Evolutionary conservation across 345 rosid species (phyloP), one percentile per base, ranked within the genome.

Genomic region (Eucalyptus marginata): DNA sequence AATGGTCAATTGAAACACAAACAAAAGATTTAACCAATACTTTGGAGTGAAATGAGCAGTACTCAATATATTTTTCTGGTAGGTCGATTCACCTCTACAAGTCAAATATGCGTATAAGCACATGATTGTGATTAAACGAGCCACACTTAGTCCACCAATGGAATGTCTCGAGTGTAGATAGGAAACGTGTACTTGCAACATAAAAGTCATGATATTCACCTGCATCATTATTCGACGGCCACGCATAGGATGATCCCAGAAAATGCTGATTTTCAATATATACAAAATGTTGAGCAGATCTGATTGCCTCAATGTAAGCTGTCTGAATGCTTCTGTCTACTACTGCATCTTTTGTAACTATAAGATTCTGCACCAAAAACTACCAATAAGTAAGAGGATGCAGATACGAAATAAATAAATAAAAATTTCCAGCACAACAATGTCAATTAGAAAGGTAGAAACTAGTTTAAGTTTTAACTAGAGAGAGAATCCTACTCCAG

Each of bases 261-360:
- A 98, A 98, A 92, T 96, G 97, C 94, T 98, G 99, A 91, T 98
- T 98, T 94, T 98, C 99, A 49, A 98, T 97, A 87, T 98, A 98
- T 93, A 98, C 94, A 93, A 91, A 97, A 95, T 95, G 98, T 93
- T 98, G 96, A 50, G 99, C 99, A 90, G 98, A 98, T 96, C 99
- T 93, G 90, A 98, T 98, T 90, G 99, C 96, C 92, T 97, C 96
- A 90, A 98, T 92, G 92, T 98, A 98, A 71, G 99, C 99, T 66
- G 93, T 91, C 90, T 98, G 99, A 92, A 98, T 98, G 94, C 99
- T 98, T 94, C 93, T 97, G 87, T 98, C 99, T 90, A 98, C 93
- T 86, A 97, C 94, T 87, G 93, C 88, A 88, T 92, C 89, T 93
- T 98, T 95, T 49, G 97, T 87, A 92, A 90, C 89, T 18, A 92